Conservation (phyloP, 306 rosid genomes). For the Carpinus viminea region DNA sequence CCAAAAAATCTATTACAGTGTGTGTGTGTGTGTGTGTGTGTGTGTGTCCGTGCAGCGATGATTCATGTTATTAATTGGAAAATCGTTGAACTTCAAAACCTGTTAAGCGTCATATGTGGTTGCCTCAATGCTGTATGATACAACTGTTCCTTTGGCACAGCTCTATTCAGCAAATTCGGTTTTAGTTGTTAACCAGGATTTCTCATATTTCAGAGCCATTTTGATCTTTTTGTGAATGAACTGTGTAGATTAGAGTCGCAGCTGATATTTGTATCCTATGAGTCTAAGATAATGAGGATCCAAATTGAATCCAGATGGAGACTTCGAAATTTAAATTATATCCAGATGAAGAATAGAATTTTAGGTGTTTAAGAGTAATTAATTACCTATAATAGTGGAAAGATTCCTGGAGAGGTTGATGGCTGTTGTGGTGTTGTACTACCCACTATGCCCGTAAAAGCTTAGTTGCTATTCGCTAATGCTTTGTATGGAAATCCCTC, state of each 20-base stretch:
- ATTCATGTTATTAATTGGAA: not conserved
- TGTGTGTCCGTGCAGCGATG: not conserved
- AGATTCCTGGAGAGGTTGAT: not conserved
- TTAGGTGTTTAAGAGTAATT: not conserved
- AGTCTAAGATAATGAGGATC: not conserved
- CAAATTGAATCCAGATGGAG: not conserved
- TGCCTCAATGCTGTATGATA: not conserved
- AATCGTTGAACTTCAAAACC: not conserved
- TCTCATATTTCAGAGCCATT: not conserved
- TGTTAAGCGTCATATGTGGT: not conserved
- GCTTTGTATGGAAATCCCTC: not conserved
- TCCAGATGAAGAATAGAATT: not conserved
- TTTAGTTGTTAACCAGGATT: not conserved
- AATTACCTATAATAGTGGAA: not conserved
- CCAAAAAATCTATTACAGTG: not conserved
- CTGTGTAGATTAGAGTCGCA: not conserved
- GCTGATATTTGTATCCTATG: not conserved
- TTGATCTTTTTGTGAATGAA: not conserved
- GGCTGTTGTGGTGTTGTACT: not conserved
- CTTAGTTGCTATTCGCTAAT: not conserved
- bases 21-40: too few species aligned
- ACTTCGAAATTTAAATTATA: not conserved
- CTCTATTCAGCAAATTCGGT: too few species aligned
- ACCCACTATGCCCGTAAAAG: not conserved
- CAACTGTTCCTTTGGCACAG: not conserved